Evolutionary conservation across 257 asterid species (phyloP).

Genomic region (Knoxia roxburghii): DNA sequence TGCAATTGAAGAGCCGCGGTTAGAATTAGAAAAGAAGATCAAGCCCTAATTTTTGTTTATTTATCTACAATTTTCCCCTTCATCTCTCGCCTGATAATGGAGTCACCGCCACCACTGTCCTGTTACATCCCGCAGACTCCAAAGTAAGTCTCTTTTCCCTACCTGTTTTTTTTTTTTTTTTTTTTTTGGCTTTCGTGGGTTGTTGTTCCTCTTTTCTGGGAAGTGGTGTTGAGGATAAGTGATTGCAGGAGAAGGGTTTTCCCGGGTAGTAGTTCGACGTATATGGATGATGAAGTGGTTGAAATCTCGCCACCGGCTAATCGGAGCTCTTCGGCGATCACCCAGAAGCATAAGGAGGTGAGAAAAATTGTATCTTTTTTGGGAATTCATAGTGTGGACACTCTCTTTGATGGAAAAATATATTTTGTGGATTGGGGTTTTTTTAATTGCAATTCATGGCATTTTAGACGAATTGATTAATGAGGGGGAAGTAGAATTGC

Average conservation of each 20-base stretch:
- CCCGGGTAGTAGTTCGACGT: slow-evolving; percentile 50
- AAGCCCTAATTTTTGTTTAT: slow-evolving; percentile 3
- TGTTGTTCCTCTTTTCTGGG: background rate
- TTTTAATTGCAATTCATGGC: background rate
- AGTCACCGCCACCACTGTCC: slow-evolving; percentile 59
- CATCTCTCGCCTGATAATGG: slow-evolving; percentile 34
- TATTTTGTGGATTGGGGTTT: background rate
- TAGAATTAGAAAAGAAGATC: too few species aligned
- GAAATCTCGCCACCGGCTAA: slow-evolving; percentile 46
- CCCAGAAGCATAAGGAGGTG: slow-evolving; percentile 54
- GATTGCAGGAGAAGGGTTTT: slow-evolving; percentile 61
- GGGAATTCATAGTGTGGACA: background rate
- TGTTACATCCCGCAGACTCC: slow-evolving; percentile 36
- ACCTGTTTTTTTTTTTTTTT: background rate
- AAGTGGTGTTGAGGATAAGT: slow-evolving; percentile 18
- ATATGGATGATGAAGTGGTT: slow-evolving; percentile 50
- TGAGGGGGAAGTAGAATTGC: too few species aligned
- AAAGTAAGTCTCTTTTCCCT: slow-evolving; percentile 28
- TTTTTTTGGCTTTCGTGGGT: too few species aligned
- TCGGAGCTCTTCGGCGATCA: slow-evolving; percentile 31
- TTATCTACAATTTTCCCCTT: background rate
- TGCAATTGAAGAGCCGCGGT: background rate
- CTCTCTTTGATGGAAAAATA: background rate
- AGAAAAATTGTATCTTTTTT: slow-evolving; percentile 7
- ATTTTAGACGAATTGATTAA: background rate